Base-by-base conservation (phyloP, 805 yeast species). In the Saccharomycopsis sp. region DNA sequence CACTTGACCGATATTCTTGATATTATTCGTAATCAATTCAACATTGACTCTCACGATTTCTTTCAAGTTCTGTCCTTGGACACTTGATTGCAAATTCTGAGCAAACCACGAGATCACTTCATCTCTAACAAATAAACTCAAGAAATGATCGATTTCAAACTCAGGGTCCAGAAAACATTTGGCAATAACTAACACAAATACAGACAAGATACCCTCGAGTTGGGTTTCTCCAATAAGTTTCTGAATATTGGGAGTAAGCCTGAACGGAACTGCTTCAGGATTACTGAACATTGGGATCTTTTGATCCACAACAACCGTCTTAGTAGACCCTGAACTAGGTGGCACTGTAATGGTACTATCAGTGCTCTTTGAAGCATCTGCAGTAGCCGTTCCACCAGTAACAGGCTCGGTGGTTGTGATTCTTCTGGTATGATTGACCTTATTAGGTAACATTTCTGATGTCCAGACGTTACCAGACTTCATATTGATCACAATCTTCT, bases 181-280 rank as follows among this genome's bases (percentile, higher is more conserved):
- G 0, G 97, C 94, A 68, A 93, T 89, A 23, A 85, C 80, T 78
- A 92, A 83, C 53, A 94, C 76, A 64, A 91, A 84, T 60, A 90
- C 90, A 1, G 97, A 84, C 63, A 91, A 82, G 17, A 96, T 78
- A 54, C 99, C 99, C 71, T 94, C 99, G 66, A 91, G 74, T 3
- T 91, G 89, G n/a, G 92, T 84, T 60, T 92, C 96, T 54, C 99
- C 98, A 75, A 94, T 90, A 68, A 94, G 77, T 63, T 86, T 85
- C 70, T 94, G 99, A 58, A 96, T 82, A 69, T 96, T 94, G 20
- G 99, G 99, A 3, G 99, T 93, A 67, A 94, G 78, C 68, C 99
- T 80, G 79, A 94, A 94, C 52, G 99, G 98, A 54, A 94, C 97
- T 63, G 91, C 83, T 69, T 94, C 99, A 15, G 91, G 83, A 64